Evolutionary conservation across 164 flowering plant species (phyloP), one percentile per base, ranked within the genome.

Genomic region (Stephania japonica): DNA sequence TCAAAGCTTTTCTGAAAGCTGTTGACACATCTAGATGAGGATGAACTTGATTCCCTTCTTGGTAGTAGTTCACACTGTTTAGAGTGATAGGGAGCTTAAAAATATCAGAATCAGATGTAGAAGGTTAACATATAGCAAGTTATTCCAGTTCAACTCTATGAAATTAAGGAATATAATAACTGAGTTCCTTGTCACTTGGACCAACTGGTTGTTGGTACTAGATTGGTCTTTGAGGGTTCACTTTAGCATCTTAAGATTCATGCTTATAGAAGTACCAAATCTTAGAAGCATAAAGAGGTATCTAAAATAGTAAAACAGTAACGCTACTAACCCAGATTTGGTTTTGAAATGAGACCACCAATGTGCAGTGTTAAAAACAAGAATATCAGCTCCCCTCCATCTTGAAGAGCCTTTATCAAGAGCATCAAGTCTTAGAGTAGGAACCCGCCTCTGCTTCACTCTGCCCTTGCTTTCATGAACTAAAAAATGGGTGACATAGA

Each of bases 311-410:
- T 56, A 56, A 8, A 56, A 38, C 62, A 23, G 21, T n/a, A 41
- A 49, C 5, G 56, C 56, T 23, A 74, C 93, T 86, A 75, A 95
- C 98, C 99, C 99, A 47, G 98, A 83, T 87, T 89, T 90, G 14
- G 99, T 95, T 79, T 95, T 95, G 84, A 70, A 79, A 85, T 93
- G 98, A n/a, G 87, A 82, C 99, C 99, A 95, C 99, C 99, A 95
- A 84, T 95, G 97, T 25, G 97, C 99, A 26, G 97, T 86, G 74
- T 95, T 93, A 86, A 95, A 95, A 69, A 95, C 85, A 75, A 95
- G 79, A 78, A 95, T 87, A 83, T 95, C 99, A 78, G 99, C 98
- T 70, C 90, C 91, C 81, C 82, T 90, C 99, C 98, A 95, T 83
- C 88, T 89, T 8, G 98, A 88, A 66, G 97, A 85, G 42, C 96